Conservation (phyloP, 2,329 filamentous ascomycete species). For the Aplosporella prunicola region DNA sequence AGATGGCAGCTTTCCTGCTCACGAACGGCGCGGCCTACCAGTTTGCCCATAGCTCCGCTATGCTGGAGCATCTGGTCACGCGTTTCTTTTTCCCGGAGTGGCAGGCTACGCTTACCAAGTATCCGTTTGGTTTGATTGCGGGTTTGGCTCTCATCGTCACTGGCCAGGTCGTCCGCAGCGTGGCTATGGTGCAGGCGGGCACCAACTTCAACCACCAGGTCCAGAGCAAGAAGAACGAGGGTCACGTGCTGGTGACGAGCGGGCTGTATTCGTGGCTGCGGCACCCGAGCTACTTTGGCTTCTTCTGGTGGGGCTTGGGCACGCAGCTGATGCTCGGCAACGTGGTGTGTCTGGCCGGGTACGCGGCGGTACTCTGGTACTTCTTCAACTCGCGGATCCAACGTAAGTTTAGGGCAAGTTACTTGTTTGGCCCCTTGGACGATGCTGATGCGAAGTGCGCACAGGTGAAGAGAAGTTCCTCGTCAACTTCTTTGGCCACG, state of each 20-base stretch:
- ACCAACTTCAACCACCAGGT: constrained; percentile 84
- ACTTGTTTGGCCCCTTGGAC: not conserved
- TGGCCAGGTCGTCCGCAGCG: constrained; percentile 67
- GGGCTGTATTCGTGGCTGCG: constrained; percentile 70
- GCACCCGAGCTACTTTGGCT: constrained; percentile 94
- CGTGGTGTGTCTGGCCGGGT: constrained; percentile 63
- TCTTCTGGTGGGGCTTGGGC: constrained; percentile 97
- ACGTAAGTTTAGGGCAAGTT: constrained; percentile 35
- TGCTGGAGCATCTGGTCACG: constrained; percentile 61
- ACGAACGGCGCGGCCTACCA: constrained; percentile 80
- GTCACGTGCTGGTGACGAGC: constrained; percentile 71
- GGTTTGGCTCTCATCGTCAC: constrained; percentile 56
- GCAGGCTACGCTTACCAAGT: constrained; percentile 34
- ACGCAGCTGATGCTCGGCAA: constrained; percentile 90
- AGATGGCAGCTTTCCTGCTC: constrained; percentile 69
- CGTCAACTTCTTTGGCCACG: constrained; percentile 64
- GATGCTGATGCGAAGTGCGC: not conserved
- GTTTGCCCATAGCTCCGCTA: constrained; percentile 67
- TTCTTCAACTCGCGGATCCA: constrained; percentile 72
- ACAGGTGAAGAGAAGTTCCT: constrained; percentile 69
- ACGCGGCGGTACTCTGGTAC: constrained; percentile 66
- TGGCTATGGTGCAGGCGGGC: constrained; percentile 82
- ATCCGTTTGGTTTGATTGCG: constrained; percentile 24
- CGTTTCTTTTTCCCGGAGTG: constrained; percentile 44
- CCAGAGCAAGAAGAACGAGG: constrained; percentile 56